A percentile compares a stretch with the other conserved stretches of the same genome.
These are phyloP conservation scores for Melastoma malabathricum DNA, from an alignment of 345 rosid genomes.

Conservation along the genomic window DNA sequence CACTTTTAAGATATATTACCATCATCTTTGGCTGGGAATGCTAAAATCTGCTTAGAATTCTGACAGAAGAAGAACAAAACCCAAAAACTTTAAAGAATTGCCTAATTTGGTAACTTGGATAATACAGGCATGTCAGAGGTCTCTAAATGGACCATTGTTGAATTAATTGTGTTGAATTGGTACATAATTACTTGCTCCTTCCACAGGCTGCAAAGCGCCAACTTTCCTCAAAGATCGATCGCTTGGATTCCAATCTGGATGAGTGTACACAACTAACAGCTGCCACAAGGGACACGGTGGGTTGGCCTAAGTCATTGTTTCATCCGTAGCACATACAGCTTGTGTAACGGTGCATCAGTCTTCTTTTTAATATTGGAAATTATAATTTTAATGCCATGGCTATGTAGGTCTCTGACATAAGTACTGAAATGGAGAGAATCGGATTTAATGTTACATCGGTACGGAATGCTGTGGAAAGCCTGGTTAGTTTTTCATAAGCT, in stretches of 20 bases:
- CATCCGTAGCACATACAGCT: not conserved
- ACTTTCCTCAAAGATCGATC: constrained; percentile 43
- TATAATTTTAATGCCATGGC: not conserved
- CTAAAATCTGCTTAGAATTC: too few relatives aligned
- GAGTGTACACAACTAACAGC: constrained; percentile 39
- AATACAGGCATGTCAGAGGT: too few relatives aligned
- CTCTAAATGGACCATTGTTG: not conserved
- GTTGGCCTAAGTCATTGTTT: constrained; percentile 4
- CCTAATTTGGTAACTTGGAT: too few relatives aligned
- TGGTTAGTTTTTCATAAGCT: constrained; percentile 30
- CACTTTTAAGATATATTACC: too few relatives aligned
- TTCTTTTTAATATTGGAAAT: too few relatives aligned
- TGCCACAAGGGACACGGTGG: constrained; percentile 53
- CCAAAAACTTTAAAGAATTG: too few relatives aligned
- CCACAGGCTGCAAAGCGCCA: constrained; percentile 52
- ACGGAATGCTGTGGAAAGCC: constrained; percentile 52
- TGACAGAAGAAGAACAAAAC: too few relatives aligned
- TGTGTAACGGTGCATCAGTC: not conserved
- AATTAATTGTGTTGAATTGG: not conserved
- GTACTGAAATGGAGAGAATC: constrained; percentile 29
- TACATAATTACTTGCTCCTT: not conserved
- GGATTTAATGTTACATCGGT: constrained; percentile 39
- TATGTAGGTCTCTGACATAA: constrained; percentile 41
- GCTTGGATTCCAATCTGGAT: constrained; percentile 36
- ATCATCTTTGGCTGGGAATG: too few relatives aligned